A percentile compares a stretch with the other conserved stretches of the same genome.
Evolutionary conservation across 441 rosid species (phyloP).

Genomic region (Brassica balearica): DNA sequence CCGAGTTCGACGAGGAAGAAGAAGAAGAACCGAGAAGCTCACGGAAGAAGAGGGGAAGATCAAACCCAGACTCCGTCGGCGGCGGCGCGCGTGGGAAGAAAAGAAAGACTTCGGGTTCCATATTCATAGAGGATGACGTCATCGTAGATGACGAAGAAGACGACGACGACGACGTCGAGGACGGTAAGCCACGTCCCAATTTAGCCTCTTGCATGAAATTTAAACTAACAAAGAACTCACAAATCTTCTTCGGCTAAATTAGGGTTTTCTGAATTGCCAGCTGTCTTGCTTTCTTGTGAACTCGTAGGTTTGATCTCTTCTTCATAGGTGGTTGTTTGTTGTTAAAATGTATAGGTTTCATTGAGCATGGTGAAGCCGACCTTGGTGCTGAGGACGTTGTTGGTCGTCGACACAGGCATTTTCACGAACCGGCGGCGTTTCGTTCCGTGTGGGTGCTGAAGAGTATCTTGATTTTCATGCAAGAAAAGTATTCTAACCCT

Average conservation of each 20-base stretch:
- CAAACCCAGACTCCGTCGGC: conserved; percentile 17
- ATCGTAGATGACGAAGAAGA: conserved; percentile 71
- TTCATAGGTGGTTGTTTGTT: neutral
- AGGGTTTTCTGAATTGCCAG: neutral
- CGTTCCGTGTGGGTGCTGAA: conserved; percentile 70
- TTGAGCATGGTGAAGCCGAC: conserved; percentile 57
- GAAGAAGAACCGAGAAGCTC: conserved; percentile 2
- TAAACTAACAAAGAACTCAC: neutral
- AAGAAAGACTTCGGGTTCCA: conserved; percentile 53
- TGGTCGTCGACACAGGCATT: conserved; percentile 45
- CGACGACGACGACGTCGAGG: conserved; percentile 71
- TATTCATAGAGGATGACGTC: conserved; percentile 68
- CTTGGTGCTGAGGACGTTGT: conserved; percentile 68
- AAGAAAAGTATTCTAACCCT: conserved; percentile 68
- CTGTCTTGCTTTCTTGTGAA: neutral
- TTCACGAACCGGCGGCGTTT: conserved; percentile 50
- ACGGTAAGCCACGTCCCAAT: conserved; percentile 49
- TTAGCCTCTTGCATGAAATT: neutral
- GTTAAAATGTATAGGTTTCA: conserved; percentile 44
- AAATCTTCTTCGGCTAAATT: neutral
- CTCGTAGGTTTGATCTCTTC: neutral
- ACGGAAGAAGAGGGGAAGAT: conserved; percentile 27
- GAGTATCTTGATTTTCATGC: conserved; percentile 69
- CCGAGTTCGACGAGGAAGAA: conserved; percentile 9
- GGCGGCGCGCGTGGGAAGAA: conserved; percentile 35